phyloP scores from a whole-genome alignment of 139 green algal genomes.

The Yamagishiella unicocca region DNA sequence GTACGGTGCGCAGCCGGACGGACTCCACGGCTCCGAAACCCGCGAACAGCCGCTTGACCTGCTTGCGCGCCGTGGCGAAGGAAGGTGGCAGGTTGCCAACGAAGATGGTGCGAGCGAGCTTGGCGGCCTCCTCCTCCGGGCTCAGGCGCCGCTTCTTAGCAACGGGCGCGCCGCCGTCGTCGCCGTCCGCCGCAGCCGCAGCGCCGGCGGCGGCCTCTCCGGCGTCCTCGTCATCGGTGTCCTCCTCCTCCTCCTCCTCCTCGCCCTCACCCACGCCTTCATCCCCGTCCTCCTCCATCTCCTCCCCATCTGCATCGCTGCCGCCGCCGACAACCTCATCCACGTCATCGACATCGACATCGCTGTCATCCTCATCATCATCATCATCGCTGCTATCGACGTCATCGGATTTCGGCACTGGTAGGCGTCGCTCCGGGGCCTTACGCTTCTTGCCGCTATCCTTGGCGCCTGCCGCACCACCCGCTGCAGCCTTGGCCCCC shows the following conservation, averaged over 20 bases:
- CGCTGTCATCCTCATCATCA: neutral
- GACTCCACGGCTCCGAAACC: slow-evolving; percentile 81
- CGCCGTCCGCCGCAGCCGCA: neutral
- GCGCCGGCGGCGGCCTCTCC: neutral
- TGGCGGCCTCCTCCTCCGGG: slow-evolving; percentile 63
- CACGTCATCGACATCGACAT: neutral
- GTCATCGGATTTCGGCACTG: neutral
- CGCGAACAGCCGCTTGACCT: slow-evolving; percentile 72
- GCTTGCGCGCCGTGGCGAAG: slow-evolving; percentile 63
- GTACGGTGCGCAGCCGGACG: slow-evolving; percentile 84
- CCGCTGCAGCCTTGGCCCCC: neutral
- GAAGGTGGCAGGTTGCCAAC: slow-evolving; percentile 90
- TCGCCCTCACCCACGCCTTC: neutral
- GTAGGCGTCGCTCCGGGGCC: neutral
- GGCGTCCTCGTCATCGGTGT: neutral
- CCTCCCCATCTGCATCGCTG: neutral
- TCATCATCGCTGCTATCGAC: slow-evolving; percentile 3
- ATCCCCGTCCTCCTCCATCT: neutral
- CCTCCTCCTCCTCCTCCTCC: neutral
- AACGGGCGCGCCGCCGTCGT: neutral
- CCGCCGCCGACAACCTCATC: neutral
- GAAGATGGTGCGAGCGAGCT: slow-evolving; percentile 87
- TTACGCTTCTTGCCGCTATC: neutral
- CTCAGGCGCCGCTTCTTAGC: slow-evolving; percentile 12
- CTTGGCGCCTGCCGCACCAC: neutral